Evolutionary conservation across 192 early-diverging fungal species (phyloP).

Genomic region (Backusella westeae): DNA sequence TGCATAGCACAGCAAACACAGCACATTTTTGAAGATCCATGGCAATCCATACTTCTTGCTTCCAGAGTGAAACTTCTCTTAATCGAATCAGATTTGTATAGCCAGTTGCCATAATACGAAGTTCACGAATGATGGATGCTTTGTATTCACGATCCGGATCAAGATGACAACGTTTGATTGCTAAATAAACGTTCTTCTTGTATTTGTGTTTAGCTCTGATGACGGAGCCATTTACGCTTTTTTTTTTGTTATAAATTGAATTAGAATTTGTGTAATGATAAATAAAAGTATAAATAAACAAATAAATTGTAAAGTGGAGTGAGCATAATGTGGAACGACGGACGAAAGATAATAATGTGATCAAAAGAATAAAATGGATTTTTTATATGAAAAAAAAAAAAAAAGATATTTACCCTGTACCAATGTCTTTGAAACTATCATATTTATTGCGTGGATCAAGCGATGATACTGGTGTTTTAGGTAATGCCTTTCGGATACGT

Average conservation of each 20-base stretch:
- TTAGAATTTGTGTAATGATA: background rate
- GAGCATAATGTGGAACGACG: background rate
- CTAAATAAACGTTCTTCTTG: conserved; percentile 27
- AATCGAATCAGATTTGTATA: conserved; percentile 32
- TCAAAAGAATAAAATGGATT: background rate
- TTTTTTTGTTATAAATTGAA: background rate
- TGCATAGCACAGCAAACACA: conserved; percentile 38
- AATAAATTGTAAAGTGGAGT: background rate
- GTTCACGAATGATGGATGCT: conserved; percentile 31
- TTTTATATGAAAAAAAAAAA: background rate
- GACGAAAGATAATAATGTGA: background rate
- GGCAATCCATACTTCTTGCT: conserved; percentile 38
- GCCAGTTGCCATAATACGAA: conserved; percentile 39
- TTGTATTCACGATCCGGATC: conserved; percentile 37
- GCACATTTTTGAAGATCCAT: conserved; percentile 39
- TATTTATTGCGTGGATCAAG: conserved; percentile 30
- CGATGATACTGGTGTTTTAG: conserved; percentile 23
- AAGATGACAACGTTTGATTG: conserved; percentile 37
- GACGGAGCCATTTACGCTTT: conserved; percentile 38
- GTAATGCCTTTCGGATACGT: conserved; percentile 21
- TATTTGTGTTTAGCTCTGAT: conserved; percentile 25
- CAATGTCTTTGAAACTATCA: conserved; percentile 18
- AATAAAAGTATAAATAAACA: conserved; percentile 7
- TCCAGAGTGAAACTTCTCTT: conserved; percentile 34
- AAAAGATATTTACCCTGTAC: conserved; percentile 16